These are phyloP conservation scores for Zopfia rhizophila DNA, from an alignment of 2,329 filamentous ascomycete species.

Conservation along the genomic window DNA sequence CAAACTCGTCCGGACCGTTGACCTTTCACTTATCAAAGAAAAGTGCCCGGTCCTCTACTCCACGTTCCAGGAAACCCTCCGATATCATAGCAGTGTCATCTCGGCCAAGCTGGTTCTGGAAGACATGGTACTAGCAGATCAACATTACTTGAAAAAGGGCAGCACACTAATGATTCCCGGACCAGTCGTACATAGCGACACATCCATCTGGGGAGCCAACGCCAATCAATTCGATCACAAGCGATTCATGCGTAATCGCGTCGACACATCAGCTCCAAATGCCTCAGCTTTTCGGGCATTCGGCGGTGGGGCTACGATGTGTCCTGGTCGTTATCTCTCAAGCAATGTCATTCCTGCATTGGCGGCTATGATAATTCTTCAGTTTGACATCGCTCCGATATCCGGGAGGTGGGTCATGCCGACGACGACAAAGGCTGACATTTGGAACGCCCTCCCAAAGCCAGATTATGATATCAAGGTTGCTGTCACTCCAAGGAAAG, in stretches of 20 bases:
- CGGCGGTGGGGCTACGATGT: slow-evolving; percentile 47
- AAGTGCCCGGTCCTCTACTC: slow-evolving; percentile 54
- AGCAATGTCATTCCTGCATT: slow-evolving; percentile 46
- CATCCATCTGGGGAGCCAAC: slow-evolving; percentile 44
- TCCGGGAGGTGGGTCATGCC: slow-evolving; percentile 34
- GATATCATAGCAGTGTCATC: slow-evolving; percentile 51
- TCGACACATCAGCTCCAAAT: slow-evolving; percentile 27
- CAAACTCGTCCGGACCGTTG: slow-evolving; percentile 24
- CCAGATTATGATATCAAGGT: slow-evolving; percentile 39
- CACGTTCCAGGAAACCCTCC: slow-evolving; percentile 55
- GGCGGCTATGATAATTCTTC: slow-evolving; percentile 44
- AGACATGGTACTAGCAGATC: slow-evolving; percentile 43
- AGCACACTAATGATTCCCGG: slow-evolving; percentile 50
- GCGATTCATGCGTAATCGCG: slow-evolving; percentile 37
- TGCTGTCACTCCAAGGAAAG: slow-evolving; percentile 14
- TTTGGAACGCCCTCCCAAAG: slow-evolving; percentile 47
- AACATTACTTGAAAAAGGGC: slow-evolving; percentile 50
- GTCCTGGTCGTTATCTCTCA: slow-evolving; percentile 53
- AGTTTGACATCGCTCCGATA: slow-evolving; percentile 42
- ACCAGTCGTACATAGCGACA: slow-evolving; percentile 42
- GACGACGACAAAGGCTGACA: slow-evolving; percentile 34
- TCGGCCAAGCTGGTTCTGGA: slow-evolving; percentile 51
- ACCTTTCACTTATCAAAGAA: slow-evolving; percentile 48
- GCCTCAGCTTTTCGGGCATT: slow-evolving; percentile 47
- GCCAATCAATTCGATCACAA: slow-evolving; percentile 45